Percentiles rank a stretch among this genome's conserved stretches.
These are phyloP conservation scores for Chaetomium olivaceum DNA, from an alignment of 2,329 filamentous ascomycete species.

Conservation along the genomic window DNA sequence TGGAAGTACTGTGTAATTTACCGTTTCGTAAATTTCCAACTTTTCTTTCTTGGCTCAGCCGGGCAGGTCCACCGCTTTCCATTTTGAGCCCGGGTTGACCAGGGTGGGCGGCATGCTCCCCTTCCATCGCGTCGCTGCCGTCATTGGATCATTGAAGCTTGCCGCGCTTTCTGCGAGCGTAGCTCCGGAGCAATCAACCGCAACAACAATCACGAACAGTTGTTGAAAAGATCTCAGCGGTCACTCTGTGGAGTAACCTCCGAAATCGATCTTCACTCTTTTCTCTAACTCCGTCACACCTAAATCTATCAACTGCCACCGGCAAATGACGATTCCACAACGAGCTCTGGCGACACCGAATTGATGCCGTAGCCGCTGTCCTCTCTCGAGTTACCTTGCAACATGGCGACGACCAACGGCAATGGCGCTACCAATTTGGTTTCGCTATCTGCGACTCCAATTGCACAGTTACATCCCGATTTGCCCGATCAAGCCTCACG, in stretches of 20 bases:
- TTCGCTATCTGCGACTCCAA: slow-evolving; percentile 46
- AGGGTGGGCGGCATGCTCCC: slow-evolving; percentile 5
- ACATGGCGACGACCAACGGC: slow-evolving; percentile 31
- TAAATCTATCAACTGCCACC: not conserved
- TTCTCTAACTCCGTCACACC: not conserved
- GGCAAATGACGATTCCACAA: slow-evolving; percentile 15
- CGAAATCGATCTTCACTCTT: not conserved
- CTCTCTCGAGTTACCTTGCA: not conserved
- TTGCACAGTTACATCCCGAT: slow-evolving; percentile 56
- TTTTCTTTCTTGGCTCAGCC: not conserved
- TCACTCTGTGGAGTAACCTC: not conserved
- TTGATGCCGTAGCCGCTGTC: slow-evolving; percentile 11
- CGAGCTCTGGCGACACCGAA: not conserved
- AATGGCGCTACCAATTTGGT: slow-evolving; percentile 29
- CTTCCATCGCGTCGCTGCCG: slow-evolving; percentile 21
- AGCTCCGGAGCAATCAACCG: not conserved
- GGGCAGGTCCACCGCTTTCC: slow-evolving; percentile 17
- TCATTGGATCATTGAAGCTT: slow-evolving; percentile 11
- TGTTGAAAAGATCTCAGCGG: not conserved
- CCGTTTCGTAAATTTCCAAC: not conserved
- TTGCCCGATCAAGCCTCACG: slow-evolving; percentile 44
- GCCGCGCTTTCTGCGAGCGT: slow-evolving; percentile 9
- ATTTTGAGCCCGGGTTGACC: not conserved
- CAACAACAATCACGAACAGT: not conserved
- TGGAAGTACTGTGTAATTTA: not conserved